Evolutionary conservation across 2,329 filamentous ascomycete species (phyloP).

Genomic region (Cladosporium cucumerinum): DNA sequence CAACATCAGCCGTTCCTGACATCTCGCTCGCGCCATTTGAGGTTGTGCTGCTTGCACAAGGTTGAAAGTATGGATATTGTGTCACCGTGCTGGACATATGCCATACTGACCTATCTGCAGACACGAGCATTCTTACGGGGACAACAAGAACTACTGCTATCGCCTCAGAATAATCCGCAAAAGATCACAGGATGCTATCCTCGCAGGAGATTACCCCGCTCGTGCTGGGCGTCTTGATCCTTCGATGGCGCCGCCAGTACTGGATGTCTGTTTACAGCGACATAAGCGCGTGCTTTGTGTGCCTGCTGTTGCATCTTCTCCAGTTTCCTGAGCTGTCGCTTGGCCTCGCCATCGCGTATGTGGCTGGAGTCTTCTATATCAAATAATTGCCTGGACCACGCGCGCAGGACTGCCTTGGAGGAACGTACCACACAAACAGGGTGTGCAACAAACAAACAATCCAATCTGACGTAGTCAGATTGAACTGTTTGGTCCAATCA

Average conservation of each 20-base stretch:
- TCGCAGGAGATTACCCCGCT: neutral
- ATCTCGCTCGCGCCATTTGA: neutral
- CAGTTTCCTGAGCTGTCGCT: neutral
- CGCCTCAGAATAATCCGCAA: neutral
- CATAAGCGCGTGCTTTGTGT: neutral
- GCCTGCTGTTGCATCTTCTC: neutral
- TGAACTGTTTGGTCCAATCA: no score
- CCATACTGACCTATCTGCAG: neutral
- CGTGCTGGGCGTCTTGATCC: neutral
- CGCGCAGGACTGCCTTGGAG: neutral
- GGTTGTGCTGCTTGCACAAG: neutral
- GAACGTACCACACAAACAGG: no score
- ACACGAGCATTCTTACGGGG: neutral
- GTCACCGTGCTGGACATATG: neutral
- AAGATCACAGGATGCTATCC: neutral
- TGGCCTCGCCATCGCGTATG: neutral
- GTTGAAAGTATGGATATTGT: neutral
- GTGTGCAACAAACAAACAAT: no score
- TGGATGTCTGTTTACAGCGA: neutral
- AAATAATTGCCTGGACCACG: neutral
- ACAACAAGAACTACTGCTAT: neutral
- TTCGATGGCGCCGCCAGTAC: neutral
- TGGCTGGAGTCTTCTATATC: neutral
- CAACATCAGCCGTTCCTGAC: neutral
- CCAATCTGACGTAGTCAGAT: no score